Percentiles rank a stretch among this genome's conserved stretches.
These are phyloP conservation scores for Cryptococcus sp. DNA, from an alignment of 1,284 basidiomycete species.

Conservation along the genomic window DNA sequence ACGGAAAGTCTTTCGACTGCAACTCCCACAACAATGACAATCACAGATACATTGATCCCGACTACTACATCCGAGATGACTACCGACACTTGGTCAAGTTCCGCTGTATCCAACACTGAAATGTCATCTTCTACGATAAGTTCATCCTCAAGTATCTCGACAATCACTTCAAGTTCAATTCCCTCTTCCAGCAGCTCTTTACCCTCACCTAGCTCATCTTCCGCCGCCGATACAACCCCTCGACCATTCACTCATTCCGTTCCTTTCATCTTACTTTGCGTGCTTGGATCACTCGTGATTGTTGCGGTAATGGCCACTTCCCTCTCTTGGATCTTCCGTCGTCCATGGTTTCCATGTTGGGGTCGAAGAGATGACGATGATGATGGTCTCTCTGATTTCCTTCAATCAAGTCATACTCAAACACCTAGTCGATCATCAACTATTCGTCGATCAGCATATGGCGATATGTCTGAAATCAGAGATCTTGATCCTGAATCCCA, in stretches of 20 bases:
- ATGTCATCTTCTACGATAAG: neutral
- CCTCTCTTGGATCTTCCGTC: slow-evolving; percentile 18
- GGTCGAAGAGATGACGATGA: slow-evolving; percentile 15
- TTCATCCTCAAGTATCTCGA: neutral
- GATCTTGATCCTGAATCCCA: neutral
- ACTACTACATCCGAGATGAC: neutral
- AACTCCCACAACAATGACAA: neutral
- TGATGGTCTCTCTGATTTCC: slow-evolving; percentile 24
- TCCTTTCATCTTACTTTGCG: slow-evolving; percentile 23
- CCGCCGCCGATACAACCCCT: neutral
- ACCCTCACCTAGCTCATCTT: neutral
- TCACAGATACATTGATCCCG: neutral
- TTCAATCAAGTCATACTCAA: slow-evolving; percentile 13
- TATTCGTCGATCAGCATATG: slow-evolving; percentile 2
- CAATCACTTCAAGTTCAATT: slow-evolving; percentile 1
- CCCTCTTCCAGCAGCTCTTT: neutral
- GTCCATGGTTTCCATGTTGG: slow-evolving; percentile 1
- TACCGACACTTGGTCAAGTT: neutral
- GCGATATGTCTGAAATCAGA: slow-evolving; percentile 1
- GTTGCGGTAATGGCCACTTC: slow-evolving; percentile 17
- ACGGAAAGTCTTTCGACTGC: neutral
- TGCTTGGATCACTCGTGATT: slow-evolving; percentile 19
- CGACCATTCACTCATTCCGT: slow-evolving; percentile 18
- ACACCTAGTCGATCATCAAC: slow-evolving; percentile 4
- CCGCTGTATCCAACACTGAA: neutral